These are phyloP conservation scores for Beauveria sp. DNA, from an alignment of 2,329 filamentous ascomycete species.

Conservation along the genomic window DNA sequence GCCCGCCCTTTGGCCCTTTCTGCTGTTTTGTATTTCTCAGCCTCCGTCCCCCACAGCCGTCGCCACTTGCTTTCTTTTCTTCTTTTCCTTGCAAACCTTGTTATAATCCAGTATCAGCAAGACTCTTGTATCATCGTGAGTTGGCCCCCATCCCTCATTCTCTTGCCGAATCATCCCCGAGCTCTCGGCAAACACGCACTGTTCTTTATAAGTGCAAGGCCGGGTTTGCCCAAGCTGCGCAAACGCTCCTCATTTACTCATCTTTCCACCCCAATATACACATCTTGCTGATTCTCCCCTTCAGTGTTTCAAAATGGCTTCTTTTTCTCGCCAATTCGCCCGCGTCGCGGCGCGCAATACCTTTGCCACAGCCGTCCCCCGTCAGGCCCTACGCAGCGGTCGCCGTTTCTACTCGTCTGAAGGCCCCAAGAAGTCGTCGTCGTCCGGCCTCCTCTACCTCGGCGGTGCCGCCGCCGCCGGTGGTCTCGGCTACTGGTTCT, in stretches of 20 bases:
- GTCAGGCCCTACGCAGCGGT: slow-evolving; percentile 64
- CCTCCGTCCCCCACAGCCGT: slow-evolving; percentile 2
- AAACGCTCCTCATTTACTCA: not conserved
- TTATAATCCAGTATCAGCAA: not conserved
- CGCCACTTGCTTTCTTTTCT: not conserved
- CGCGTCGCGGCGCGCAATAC: slow-evolving; percentile 49
- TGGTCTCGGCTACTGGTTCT: slow-evolving; percentile 60
- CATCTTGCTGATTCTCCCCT: not conserved
- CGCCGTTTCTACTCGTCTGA: slow-evolving; percentile 76
- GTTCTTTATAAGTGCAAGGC: not conserved
- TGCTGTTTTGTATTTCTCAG: slow-evolving; percentile 26
- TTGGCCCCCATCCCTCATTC: not conserved
- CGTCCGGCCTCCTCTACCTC: slow-evolving; percentile 45
- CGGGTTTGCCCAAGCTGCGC: not conserved
- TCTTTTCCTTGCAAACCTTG: slow-evolving; percentile 6
- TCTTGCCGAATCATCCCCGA: not conserved
- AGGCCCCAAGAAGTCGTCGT: slow-evolving; percentile 44
- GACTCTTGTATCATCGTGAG: slow-evolving; percentile 5
- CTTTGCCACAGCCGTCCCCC: slow-evolving; percentile 49
- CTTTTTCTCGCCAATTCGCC: slow-evolving; percentile 45
- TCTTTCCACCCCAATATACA: not conserved
- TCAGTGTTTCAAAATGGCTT: slow-evolving; percentile 24
- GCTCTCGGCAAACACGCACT: not conserved
- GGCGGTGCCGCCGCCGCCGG: slow-evolving; percentile 51
- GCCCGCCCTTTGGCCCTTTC: not conserved